phyloP scores from a whole-genome alignment of 805 yeast genomes.

The Ogataea philodendri region DNA sequence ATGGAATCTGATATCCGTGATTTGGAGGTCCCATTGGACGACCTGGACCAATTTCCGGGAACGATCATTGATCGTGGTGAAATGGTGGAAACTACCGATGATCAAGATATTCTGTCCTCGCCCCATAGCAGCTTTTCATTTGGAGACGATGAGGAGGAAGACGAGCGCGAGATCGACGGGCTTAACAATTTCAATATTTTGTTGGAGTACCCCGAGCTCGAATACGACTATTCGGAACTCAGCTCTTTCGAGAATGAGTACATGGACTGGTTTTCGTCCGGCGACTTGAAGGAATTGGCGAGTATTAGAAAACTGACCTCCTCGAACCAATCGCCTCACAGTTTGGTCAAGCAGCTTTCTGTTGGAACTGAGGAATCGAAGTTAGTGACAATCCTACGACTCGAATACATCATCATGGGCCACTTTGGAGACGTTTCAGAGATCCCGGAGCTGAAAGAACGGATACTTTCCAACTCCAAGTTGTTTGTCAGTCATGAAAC shows the following conservation, averaged over 20 bases:
- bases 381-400: constrained; percentile 19
- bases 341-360: not conserved
- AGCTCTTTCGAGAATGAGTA: constrained; percentile 39
- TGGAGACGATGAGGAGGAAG: constrained; percentile 25
- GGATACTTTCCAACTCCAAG: constrained; percentile 26
- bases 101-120: constrained; percentile 30
- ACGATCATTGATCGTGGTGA: constrained; percentile 33
- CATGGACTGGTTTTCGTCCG: constrained; percentile 38
- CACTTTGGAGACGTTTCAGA: constrained; percentile 24
- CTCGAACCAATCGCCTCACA: constrained; percentile 9
- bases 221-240: constrained; percentile 41
- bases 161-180: constrained; percentile 34
- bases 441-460: constrained; percentile 22
- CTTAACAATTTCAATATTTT: constrained; percentile 34
- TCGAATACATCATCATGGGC: constrained; percentile 34
- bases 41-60: constrained; percentile 27
- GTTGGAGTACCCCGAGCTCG: constrained; percentile 41
- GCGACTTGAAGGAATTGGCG: constrained; percentile 30
- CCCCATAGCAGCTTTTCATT: constrained; percentile 31
- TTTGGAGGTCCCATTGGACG: constrained; percentile 18
- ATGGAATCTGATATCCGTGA: constrained; percentile 13
- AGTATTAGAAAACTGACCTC: constrained; percentile 12
- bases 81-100: constrained; percentile 32
- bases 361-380: not conserved
- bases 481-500: constrained; percentile 20